Base-by-base conservation (phyloP, 495 filamentous ascomycete species). In the Xylaria acuta region DNA sequence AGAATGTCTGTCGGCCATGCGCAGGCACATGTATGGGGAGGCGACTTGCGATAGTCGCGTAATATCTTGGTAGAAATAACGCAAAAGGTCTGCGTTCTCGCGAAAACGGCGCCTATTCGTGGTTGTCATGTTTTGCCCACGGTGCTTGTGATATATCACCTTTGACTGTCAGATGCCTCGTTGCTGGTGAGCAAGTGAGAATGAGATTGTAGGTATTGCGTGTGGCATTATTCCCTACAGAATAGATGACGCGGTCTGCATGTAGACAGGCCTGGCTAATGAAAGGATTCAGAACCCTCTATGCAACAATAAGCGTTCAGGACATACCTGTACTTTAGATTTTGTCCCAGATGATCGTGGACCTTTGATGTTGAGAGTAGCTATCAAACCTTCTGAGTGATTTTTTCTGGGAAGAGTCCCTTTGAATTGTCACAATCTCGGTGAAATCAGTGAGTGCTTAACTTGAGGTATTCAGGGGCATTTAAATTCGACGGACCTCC, bases 11-110 rank as follows among this genome's bases (percentile, higher is more conserved):
- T 36, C 18, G 1, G 5, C n/a, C 0, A 32, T 20, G 18, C 54
- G 32, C 18, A n/a, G 3, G 30, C 5, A 36, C 11, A 60, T n/a
- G 56, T 60, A 20, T 0, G 56, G 56, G 4, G 56, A 36, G 2
- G 56, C 18, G 18, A 60, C 32, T 5, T 38, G 3, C 22, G 14
- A n/a, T 11, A 60, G 32, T 16, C 56, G 56, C 3, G 56, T 38
- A 32, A 60, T 34, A 5, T 60, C 56, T 60, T 60, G 18, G 32
- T 65, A 65, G 25, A 65, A 22, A 14, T 34, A 65, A 18, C 16
- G 6, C 16, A 60, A 6, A 11, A 60, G 30, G 1, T 60, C 56
- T 2, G 1, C 32, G 32, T n/a, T 60, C 0, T 20, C 9, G 16
- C 25, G 22, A 18, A 60, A 60, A 11, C 32, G 56, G 32, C 25